Conservation (phyloP, 2,329 filamentous ascomycete genomes). For the Sclerotinia minor region DNA sequence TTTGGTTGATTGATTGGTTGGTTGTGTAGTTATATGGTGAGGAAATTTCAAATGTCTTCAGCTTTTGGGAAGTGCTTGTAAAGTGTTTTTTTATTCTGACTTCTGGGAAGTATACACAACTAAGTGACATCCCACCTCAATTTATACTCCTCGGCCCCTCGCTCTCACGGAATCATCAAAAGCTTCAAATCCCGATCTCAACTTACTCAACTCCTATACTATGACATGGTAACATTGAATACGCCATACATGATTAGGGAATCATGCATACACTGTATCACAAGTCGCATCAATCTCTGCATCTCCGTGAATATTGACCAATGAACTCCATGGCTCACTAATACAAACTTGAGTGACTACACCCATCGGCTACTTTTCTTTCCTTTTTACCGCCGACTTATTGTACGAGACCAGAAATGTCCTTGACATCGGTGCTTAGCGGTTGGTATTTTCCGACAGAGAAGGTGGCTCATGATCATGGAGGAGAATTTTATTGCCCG, state of each 20-base stretch:
- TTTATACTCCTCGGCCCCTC: background rate
- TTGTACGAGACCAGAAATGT: background rate
- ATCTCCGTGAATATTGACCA: background rate
- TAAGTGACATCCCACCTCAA: background rate
- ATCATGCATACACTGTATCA: background rate
- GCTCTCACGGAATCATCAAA: slow-evolving; percentile 6
- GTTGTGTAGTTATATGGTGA: background rate
- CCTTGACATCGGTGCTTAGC: slow-evolving; percentile 7
- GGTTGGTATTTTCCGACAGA: background rate
- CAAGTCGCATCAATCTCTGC: background rate
- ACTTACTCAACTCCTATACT: background rate
- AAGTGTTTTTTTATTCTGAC: background rate
- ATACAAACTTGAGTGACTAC: slow-evolving; percentile 1
- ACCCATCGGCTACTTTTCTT: background rate
- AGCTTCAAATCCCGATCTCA: slow-evolving; percentile 8
- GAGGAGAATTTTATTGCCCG: background rate
- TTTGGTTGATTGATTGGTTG: background rate
- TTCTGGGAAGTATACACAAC: background rate
- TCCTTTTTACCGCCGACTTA: background rate
- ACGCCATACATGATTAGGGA: background rate
- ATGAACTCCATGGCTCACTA: slow-evolving; percentile 9
- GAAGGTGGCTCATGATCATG: background rate
- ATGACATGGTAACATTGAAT: background rate
- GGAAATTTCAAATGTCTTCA: too few species aligned
- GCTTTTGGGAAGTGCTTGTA: background rate